Conservation (phyloP, 305 asterid species). For the Plantago rigida region DNA sequence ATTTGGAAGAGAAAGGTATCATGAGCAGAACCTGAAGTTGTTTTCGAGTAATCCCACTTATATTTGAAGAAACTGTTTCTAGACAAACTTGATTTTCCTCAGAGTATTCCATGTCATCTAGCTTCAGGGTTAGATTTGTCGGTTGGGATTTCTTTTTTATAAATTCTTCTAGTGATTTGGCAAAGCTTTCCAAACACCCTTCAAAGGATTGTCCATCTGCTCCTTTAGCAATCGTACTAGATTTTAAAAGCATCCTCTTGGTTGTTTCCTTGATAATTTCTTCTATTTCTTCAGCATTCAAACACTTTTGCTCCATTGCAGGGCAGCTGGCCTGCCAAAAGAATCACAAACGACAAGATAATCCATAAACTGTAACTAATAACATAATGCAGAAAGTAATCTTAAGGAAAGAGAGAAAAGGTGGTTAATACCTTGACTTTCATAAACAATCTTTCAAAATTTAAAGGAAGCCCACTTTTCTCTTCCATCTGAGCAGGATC, state of each 20-base stretch:
- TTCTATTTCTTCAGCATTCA: conserved; percentile 43
- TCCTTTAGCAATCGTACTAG: conserved; percentile 33
- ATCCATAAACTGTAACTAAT: conserved; percentile 3
- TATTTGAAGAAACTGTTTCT: conserved; percentile 44
- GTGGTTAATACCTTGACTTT: conserved; percentile 59
- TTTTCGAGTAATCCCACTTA: conserved; percentile 60
- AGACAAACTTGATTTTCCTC: conserved; percentile 35
- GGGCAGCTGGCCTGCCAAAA: conserved; percentile 81
- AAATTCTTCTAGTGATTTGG: conserved; percentile 46
- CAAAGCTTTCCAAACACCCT: conserved; percentile 60
- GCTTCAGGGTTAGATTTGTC: conserved; percentile 33
- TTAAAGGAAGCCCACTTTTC: conserved; percentile 69
- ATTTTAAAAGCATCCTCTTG: conserved; percentile 40
- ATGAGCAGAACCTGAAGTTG: conserved; percentile 52
- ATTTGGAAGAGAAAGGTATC: not conserved
- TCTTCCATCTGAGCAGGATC: conserved; percentile 97
- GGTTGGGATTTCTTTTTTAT: conserved; percentile 36
- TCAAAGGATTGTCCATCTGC: conserved; percentile 38
- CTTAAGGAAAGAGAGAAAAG: not conserved
- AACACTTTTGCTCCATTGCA: conserved; percentile 46
- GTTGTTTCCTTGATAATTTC: conserved; percentile 27
- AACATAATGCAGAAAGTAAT: conserved; percentile 14
- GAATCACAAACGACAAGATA: conserved; percentile 23
- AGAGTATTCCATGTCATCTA: conserved; percentile 32
- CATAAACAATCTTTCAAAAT: conserved; percentile 79